Base-by-base conservation (phyloP, 768 basidiomycete species). In the Tulasnella sp. region DNA sequence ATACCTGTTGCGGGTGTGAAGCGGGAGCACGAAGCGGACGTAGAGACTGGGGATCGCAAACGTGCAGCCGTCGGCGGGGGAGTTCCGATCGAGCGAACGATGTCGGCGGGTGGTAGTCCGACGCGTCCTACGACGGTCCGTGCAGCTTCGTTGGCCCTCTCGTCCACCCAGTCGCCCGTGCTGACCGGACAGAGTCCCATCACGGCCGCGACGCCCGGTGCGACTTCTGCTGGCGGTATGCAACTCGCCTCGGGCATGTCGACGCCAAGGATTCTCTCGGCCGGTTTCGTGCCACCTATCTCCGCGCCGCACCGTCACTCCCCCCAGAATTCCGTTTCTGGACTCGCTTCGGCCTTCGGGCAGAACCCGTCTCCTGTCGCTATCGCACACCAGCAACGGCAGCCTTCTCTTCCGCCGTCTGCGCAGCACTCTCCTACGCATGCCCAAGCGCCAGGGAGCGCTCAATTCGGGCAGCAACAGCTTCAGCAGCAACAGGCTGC, bases 1-100 rank as follows among this genome's bases (percentile, higher is more conserved):
- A 34, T 52, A 32, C 69, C 69, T 70, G 69, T 70, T 36, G 69
- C 69, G 12, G 69, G 69, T 22, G 69, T 52, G 3, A 70, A 70
- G 26, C 41, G 69, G 19, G 69, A 52, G 29, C 41, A 52, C 29
- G 69, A 70, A 40, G 69, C 26, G n/a, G 69, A 70, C 14, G 42
- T 62, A 34, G 69, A 70, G 26, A 47, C 35, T 14, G 42, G 47
- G 14, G 69, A 70, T 40, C 5, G 69, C 42, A 70, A 70, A 52
- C 41, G 47, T 36, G 34, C 47, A 32, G 40, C 44, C 16, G 26
- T 70, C 32, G 69, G 69, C 41, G 44, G 44, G 32, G 69, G 69
- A 32, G 26, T 14, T 34, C 64, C 64, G 64, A 65, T 26, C 16
- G 62, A 63, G 6, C 62, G 35, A 36, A 63, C 62, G 14, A 63